Percentiles rank a stretch among this genome's conserved stretches.
phyloP scores from a whole-genome alignment of 805 yeast genomes.

The Isabelozyma heimii region DNA sequence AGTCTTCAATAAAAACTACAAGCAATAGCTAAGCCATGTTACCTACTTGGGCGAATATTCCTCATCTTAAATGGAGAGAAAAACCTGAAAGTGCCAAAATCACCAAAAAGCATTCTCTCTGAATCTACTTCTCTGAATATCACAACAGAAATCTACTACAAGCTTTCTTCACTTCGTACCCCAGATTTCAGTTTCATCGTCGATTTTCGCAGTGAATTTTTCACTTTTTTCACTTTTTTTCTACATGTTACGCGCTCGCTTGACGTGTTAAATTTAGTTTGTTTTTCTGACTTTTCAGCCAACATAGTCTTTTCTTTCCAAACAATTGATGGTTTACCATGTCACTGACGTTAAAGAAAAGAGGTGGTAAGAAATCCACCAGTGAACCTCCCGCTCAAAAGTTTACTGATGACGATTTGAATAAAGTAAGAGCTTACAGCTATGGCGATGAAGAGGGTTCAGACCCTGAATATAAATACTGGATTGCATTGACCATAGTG shows the following conservation, averaged over 20 bases:
- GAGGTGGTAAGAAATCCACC: conserved; percentile 20
- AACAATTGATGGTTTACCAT: conserved; percentile 6
- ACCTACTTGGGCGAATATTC: too few relatives aligned
- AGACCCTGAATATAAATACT: conserved; percentile 30
- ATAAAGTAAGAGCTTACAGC: conserved; percentile 1
- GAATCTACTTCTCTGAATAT: too few relatives aligned
- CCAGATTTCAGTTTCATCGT: too few relatives aligned
- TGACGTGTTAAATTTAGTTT: background rate
- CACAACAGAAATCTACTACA: too few relatives aligned
- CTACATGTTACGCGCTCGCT: background rate
- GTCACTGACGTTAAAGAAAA: conserved; percentile 27
- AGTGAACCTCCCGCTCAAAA: conserved; percentile 1
- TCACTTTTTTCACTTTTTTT: background rate
- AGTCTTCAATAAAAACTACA: too few relatives aligned
- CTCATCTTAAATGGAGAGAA: too few relatives aligned
- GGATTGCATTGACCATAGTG: conserved; percentile 32
- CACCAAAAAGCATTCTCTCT: too few relatives aligned
- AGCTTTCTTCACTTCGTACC: too few relatives aligned
- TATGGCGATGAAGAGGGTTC: conserved; percentile 4
- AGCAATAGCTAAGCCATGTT: too few relatives aligned
- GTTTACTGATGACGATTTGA: background rate
- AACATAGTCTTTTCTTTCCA: background rate
- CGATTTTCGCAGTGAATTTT: background rate
- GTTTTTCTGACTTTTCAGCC: background rate
- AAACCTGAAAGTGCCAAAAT: too few relatives aligned